These are phyloP conservation scores for Dactylellina sp. DNA, from an alignment of 2,329 filamentous ascomycete species.

Conservation along the genomic window DNA sequence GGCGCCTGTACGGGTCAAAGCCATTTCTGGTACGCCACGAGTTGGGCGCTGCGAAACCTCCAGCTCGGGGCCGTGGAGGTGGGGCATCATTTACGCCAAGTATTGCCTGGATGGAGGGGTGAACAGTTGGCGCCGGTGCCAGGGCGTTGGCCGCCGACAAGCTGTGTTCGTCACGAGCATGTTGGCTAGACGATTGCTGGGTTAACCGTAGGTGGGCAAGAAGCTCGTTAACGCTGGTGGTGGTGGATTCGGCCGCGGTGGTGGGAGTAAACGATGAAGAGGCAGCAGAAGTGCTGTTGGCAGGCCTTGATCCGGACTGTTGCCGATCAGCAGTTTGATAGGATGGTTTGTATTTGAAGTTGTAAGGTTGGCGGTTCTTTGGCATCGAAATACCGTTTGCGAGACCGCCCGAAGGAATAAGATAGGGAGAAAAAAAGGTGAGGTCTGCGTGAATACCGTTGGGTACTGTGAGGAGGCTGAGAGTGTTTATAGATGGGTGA, in stretches of 20 bases:
- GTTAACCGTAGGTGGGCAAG: constrained; percentile 58
- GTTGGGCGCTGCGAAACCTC: constrained; percentile 45
- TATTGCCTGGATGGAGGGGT: constrained; percentile 59
- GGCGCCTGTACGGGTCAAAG: constrained; percentile 38
- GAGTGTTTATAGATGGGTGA: background rate
- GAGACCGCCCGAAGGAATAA: background rate
- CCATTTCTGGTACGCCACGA: constrained; percentile 48
- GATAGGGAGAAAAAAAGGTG: background rate
- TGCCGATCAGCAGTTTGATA: constrained; percentile 33
- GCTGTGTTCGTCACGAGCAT: constrained; percentile 17
- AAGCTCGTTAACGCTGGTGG: constrained; percentile 58
- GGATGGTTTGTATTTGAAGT: constrained; percentile 56
- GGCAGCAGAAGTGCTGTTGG: background rate
- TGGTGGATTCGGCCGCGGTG: constrained; percentile 2
- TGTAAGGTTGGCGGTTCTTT: constrained; percentile 55
- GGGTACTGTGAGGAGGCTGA: background rate
- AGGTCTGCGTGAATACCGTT: constrained; percentile 5
- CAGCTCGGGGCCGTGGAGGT: constrained; percentile 54
- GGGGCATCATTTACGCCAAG: constrained; percentile 49
- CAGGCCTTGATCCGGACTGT: constrained; percentile 15
- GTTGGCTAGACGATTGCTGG: constrained; percentile 23
- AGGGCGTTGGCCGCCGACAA: constrained; percentile 3
- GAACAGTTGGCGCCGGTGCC: constrained; percentile 58
- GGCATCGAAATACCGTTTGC: constrained; percentile 35
- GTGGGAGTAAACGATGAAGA: background rate